phyloP scores from a whole-genome alignment of 2,329 filamentous ascomycete species.

The Xylaria sp. region DNA sequence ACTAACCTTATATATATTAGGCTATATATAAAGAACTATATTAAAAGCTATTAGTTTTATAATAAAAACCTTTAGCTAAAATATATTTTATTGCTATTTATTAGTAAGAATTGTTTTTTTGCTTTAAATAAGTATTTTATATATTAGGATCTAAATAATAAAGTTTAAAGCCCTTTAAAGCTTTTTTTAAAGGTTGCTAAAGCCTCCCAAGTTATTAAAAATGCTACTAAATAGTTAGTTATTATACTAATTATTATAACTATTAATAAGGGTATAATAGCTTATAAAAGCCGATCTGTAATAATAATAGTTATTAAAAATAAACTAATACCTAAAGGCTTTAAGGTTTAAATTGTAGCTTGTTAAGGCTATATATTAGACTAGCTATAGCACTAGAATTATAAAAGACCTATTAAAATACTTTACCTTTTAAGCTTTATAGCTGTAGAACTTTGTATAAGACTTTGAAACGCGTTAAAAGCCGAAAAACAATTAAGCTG shows the following conservation, averaged over 20 bases:
- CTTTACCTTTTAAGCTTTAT: no score
- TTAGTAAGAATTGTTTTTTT: not conserved
- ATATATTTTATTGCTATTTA: not conserved
- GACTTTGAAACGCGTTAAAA: not conserved
- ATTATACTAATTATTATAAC: not conserved
- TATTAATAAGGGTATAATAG: not conserved
- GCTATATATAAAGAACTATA: no score
- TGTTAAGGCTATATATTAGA: conserved; percentile 1
- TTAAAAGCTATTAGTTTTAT: no score
- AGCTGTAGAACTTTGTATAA: no score
- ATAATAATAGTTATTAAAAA: not conserved
- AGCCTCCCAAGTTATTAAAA: not conserved
- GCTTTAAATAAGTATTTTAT: not conserved
- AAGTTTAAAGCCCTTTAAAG: not conserved
- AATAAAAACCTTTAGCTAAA: not conserved
- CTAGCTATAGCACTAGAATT: not conserved
- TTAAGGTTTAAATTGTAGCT: conserved; percentile 3
- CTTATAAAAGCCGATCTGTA: not conserved
- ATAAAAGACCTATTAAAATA: not conserved
- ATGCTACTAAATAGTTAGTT: not conserved
- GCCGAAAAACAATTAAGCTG: not conserved
- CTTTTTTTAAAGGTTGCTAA: not conserved
- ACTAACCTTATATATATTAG: no score
- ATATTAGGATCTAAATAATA: not conserved
- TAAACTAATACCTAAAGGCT: no score